Conservation (phyloP, 139 green algal species). For the Mychonastes homosphaera region DNA sequence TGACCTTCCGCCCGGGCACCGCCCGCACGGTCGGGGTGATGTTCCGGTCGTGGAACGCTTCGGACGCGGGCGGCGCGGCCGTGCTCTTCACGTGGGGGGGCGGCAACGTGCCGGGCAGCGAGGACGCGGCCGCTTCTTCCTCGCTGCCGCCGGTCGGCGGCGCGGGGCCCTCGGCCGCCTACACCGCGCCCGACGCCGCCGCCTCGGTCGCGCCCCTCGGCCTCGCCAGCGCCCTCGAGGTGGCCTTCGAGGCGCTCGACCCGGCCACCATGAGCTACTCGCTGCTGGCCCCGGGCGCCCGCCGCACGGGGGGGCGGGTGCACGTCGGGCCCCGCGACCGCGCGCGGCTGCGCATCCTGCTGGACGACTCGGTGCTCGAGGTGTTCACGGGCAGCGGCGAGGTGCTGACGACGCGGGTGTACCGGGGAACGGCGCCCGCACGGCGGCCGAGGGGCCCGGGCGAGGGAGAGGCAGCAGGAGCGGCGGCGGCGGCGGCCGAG, state of each 20-base stretch:
- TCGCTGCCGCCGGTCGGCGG: no score
- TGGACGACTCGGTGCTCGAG: conserved; percentile 64
- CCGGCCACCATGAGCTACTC: conserved; percentile 45
- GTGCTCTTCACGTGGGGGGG: conserved; percentile 64
- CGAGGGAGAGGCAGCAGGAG: no score
- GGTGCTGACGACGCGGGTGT: conserved; percentile 67
- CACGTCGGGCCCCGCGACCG: conserved; percentile 20
- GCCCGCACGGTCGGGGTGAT: conserved; percentile 32
- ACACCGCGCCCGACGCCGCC: no score
- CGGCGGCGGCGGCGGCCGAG: conserved; percentile 4
- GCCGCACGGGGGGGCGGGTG: conserved; percentile 48
- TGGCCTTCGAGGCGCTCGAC: conserved; percentile 51
- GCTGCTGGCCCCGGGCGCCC: conserved; percentile 29
- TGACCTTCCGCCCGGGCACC: conserved; percentile 15
- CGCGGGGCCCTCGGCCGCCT: no score
- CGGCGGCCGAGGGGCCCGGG: no score
- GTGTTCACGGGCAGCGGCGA: conserved; percentile 42
- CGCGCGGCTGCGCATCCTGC: conserved; percentile 54
- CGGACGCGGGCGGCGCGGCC: conserved; percentile 52
- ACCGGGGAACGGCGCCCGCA: conserved; percentile 56
- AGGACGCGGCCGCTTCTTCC: not conserved
- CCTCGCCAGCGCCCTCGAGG: conserved; percentile 26
- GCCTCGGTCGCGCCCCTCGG: no score
- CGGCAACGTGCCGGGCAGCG: not conserved
- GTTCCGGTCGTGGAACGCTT: conserved; percentile 49